Base-by-base conservation (phyloP, 2,329 filamentous ascomycete genomes). In the Penicillium polonicum region DNA sequence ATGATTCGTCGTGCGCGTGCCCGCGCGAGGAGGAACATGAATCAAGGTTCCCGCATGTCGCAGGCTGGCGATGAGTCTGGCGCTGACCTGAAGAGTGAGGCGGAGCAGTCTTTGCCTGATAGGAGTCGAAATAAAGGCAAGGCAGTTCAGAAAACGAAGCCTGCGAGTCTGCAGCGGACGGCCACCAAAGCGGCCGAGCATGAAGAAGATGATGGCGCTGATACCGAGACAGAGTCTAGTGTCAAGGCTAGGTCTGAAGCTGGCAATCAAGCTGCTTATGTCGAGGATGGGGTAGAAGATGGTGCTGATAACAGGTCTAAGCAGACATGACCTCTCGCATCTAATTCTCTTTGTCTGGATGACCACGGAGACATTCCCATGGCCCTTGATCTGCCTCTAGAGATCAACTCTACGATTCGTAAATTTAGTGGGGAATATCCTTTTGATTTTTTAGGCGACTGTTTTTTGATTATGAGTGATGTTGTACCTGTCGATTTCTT, bases 1-100 rank as follows among this genome's bases (percentile, higher is more conserved):
- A 58, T 75, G 55, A 72, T 73, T 42, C 63, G 65, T 2, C 61
- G 69, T 29, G 66, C 63, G 3, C 54, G 60, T 57, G 68, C 63
- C 13, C 61, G 55, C 17, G 61, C 42, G 41, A 61, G 61, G 2
- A 35, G 46, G 5, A 51, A 19, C 35, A 61, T 17, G 36, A 55
- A 53, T 21, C 48, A 48, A 27, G 56, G 60, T 17, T 59, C 63
- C 1, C 51, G 48, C 10, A 38, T 55, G 19, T 65, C 64, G 1
- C 59, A 55, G 53, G 56, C 48, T 13, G 61, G 58, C 4, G 67
- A 71, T 3, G 67, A 71, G n/a, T 68, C 67, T 2, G 64, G 59
- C 1, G 57, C 58, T 6, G 69, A 70, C n/a, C n/a, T 61, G 25
- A 65, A 62, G 57, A 65, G 64, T 39, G 69, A 69, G 36, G 55